Evolutionary conservation across 139 green algal genomes (phyloP).

Genomic region (Spirogloea muscicola): DNA sequence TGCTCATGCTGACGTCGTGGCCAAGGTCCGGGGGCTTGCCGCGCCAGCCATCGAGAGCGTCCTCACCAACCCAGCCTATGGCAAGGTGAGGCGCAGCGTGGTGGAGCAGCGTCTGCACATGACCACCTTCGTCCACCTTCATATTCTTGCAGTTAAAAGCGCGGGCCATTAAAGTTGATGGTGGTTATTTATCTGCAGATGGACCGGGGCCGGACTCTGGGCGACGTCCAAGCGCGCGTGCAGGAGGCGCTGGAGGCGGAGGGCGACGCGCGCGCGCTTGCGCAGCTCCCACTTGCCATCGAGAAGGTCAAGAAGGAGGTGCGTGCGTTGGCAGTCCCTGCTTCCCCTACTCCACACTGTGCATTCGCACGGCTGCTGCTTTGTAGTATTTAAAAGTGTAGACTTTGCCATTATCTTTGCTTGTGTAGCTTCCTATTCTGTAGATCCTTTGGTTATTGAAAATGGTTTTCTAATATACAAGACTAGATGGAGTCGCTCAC

Average conservation of each 20-base stretch:
- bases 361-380: too few species aligned
- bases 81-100: conserved; percentile 31
- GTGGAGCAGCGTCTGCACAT: background rate
- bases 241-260: conserved; percentile 19
- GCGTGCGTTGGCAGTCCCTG: too few species aligned
- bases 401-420: too few species aligned
- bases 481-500: too few species aligned
- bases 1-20: background rate
- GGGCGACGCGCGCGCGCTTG: background rate
- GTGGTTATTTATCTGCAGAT: too few species aligned
- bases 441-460: too few species aligned
- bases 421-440: too few species aligned
- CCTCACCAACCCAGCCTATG: conserved; percentile 24
- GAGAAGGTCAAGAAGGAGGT: conserved; percentile 34
- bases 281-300: conserved; percentile 17
- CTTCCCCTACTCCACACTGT: too few species aligned
- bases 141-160: too few species aligned
- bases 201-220: conserved; percentile 26
- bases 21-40: conserved; percentile 20
- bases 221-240: conserved; percentile 35
- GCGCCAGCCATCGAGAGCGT: background rate
- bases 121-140: background rate
- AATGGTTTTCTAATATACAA: too few species aligned
- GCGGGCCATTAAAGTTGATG: too few species aligned
- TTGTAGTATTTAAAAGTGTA: too few species aligned